Evolutionary conservation across 257 asterid species (phyloP).

Genomic region (Anisodus acutangulus): DNA sequence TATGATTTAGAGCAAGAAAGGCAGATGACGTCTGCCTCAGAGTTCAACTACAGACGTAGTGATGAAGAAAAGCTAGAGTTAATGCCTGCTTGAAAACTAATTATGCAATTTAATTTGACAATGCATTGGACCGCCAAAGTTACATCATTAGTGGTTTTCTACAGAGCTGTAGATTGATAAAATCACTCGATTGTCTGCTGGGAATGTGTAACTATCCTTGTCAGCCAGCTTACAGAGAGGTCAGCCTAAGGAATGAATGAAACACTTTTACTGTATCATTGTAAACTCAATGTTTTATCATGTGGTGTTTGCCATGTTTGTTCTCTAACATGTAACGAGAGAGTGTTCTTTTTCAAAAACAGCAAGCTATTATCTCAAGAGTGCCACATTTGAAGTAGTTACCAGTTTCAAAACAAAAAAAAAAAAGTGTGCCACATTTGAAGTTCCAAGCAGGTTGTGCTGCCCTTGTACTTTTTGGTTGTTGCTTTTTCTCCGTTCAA

Average conservation of each 20-base stretch:
- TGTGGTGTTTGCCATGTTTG: background rate
- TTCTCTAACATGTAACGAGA: background rate
- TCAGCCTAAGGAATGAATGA: background rate
- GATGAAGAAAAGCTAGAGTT: constrained; percentile 38
- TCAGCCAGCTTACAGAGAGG: background rate
- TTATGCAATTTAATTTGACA: background rate
- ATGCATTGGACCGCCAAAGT: background rate
- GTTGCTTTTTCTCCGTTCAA: background rate
- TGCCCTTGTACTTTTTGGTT: background rate
- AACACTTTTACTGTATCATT: background rate
- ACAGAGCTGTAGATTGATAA: background rate
- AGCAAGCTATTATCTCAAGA: background rate
- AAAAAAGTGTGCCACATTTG: too few relatives aligned
- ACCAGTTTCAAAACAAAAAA: too few relatives aligned
- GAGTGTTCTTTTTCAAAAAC: background rate
- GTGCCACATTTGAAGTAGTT: background rate
- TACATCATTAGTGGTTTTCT: background rate
- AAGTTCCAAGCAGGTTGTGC: background rate
- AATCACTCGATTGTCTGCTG: background rate
- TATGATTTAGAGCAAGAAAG: constrained; percentile 74
- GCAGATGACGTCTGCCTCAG: constrained; percentile 37
- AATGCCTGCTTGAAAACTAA: constrained; percentile 4
- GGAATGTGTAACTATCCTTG: background rate
- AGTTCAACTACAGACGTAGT: constrained; percentile 24
- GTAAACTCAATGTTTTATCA: background rate